A percentile compares a stretch with the other conserved stretches of the same genome.
Evolutionary conservation across 495 filamentous ascomycete genomes (phyloP).

Genomic region (Aspergillus nanangensis): DNA sequence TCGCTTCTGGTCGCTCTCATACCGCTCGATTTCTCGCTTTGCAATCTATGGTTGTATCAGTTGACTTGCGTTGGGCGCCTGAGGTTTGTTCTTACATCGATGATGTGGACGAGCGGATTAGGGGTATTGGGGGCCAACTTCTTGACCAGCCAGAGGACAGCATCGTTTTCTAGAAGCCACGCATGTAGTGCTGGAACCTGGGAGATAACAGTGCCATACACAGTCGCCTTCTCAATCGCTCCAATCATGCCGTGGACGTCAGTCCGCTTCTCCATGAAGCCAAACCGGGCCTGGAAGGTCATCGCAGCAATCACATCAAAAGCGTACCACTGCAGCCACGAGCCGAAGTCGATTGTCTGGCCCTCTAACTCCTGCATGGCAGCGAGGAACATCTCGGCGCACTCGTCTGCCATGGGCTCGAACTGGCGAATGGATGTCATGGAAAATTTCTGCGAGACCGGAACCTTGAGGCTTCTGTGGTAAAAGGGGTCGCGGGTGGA

Average conservation of each 20-base stretch:
- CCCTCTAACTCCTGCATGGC: slow-evolving; percentile 10
- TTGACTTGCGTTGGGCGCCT: too few species aligned
- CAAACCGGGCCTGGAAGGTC: slow-evolving; percentile 30
- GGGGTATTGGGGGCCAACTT: too few species aligned
- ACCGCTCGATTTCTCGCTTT: too few species aligned
- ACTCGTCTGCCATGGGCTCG: slow-evolving; percentile 29
- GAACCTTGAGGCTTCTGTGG: slow-evolving; percentile 25
- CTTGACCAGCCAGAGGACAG: background rate
- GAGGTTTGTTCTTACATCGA: too few species aligned
- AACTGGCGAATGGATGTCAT: slow-evolving; percentile 25
- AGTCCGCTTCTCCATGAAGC: slow-evolving; percentile 33
- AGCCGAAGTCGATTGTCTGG: slow-evolving; percentile 28
- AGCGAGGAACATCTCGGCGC: slow-evolving; percentile 21
- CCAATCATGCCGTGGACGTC: slow-evolving; percentile 37
- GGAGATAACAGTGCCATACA: slow-evolving; percentile 15
- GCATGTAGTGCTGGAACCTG: slow-evolving; percentile 1
- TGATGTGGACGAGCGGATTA: too few species aligned
- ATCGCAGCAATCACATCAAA: slow-evolving; percentile 41
- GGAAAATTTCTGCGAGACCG: slow-evolving; percentile 26
- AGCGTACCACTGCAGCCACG: slow-evolving; percentile 44
- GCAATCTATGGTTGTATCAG: too few species aligned
- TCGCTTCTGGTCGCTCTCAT: too few species aligned
- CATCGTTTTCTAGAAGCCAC: too few species aligned
- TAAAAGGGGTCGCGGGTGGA: slow-evolving; percentile 21
- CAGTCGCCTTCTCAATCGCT: slow-evolving; percentile 19